Evolutionary conservation across 208 protist genomes (phyloP).

Genomic region (Zelonia costaricensis): DNA sequence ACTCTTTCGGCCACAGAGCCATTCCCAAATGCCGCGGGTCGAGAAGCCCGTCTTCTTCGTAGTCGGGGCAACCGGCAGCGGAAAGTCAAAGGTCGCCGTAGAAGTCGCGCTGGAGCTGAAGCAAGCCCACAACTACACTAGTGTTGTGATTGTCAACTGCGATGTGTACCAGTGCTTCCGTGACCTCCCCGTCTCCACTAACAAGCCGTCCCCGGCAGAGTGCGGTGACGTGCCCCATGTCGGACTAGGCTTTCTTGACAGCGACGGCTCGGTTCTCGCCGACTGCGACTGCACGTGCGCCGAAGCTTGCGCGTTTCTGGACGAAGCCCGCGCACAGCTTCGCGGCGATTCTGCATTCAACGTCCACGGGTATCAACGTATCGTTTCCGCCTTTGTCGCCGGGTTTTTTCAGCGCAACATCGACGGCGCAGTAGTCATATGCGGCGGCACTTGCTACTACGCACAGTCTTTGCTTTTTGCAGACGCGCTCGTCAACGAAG

Average conservation of each 20-base stretch:
- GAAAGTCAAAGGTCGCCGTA: conserved; percentile 82
- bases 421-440: conserved; percentile 67
- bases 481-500: conserved; percentile 45
- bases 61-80: conserved; percentile 82
- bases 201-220: conserved; percentile 73
- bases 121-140: conserved; percentile 26
- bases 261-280: conserved; percentile 27
- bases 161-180: conserved; percentile 91
- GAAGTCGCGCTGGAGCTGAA: conserved; percentile 60
- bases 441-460: conserved; percentile 85
- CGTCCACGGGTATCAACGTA: conserved; percentile 55
- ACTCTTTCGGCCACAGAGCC: no score
- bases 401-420: conserved; percentile 38
- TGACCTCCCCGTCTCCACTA: conserved; percentile 86
- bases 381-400: conserved; percentile 53
- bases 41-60: conserved; percentile 74
- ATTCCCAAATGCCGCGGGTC: conserved; percentile 21
- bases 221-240: conserved; percentile 65
- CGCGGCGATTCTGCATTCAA: conserved; percentile 27
- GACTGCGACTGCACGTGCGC: conserved; percentile 10
- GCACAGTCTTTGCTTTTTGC: conserved; percentile 67
- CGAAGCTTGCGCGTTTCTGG: conserved; percentile 1
- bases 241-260: conserved; percentile 71
- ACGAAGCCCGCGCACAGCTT: not conserved
- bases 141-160: conserved; percentile 86